Evolutionary conservation across 441 rosid species (phyloP).

Genomic region (Arabidopsis hybrid): DNA sequence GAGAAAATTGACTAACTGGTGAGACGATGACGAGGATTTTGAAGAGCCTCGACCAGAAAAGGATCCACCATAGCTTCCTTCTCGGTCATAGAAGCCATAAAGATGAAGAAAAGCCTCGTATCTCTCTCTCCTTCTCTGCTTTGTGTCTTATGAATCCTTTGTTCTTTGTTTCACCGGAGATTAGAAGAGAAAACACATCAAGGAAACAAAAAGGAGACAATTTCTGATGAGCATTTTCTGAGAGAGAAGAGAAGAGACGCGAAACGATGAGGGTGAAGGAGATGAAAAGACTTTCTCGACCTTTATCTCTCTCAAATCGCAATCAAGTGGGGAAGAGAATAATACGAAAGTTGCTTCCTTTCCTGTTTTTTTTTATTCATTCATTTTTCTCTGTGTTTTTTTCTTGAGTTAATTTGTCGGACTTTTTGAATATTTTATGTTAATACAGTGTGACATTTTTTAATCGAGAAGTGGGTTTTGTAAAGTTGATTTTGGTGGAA

Average conservation of each 20-base stretch:
- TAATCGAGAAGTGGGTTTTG: not conserved
- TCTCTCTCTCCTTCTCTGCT: not conserved
- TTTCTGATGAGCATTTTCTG: conserved; percentile 43
- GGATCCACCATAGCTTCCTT: conserved; percentile 88
- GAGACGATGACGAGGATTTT: conserved; percentile 93
- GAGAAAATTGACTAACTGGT: conserved; percentile 63
- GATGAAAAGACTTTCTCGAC: conserved; percentile 43
- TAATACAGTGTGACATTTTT: too few relatives aligned
- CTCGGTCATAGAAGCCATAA: conserved; percentile 43
- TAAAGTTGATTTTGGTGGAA: conserved; percentile 14
- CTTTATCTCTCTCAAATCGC: conserved; percentile 26
- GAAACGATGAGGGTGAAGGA: conserved; percentile 33
- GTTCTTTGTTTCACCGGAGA: conserved; percentile 20
- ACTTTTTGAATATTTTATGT: conserved; percentile 29
- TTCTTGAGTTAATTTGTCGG: conserved; percentile 18
- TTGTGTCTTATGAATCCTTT: not conserved
- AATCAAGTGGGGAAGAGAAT: conserved; percentile 40
- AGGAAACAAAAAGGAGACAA: conserved; percentile 41
- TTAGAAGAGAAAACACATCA: conserved; percentile 43
- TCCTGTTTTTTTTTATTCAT: not conserved
- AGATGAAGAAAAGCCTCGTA: too few relatives aligned
- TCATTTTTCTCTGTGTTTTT: conserved; percentile 10
- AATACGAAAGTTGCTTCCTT: conserved; percentile 35
- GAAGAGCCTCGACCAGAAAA: conserved; percentile 94
- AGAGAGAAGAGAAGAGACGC: not conserved